Evolutionary conservation across 2,329 filamentous ascomycete genomes (phyloP).

Genomic region (Exophiala mesophila): DNA sequence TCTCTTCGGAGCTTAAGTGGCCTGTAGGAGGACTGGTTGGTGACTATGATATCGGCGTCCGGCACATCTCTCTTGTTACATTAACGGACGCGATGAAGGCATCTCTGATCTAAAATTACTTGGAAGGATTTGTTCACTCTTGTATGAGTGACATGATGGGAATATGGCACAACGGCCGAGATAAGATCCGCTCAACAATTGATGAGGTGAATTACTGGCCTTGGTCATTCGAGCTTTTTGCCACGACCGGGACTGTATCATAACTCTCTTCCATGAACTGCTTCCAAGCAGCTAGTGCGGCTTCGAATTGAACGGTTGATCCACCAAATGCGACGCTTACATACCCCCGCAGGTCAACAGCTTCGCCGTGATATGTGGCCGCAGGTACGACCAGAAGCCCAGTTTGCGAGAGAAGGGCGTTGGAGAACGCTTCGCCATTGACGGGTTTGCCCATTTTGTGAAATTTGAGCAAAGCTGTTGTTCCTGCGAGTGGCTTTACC

Average conservation of each 20-base stretch:
- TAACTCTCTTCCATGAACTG: constrained; percentile 54
- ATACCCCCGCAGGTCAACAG: constrained; percentile 64
- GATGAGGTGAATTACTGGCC: background rate
- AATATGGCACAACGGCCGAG: too few species aligned
- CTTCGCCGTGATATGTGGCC: constrained; percentile 64
- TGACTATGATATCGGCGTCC: constrained; percentile 87
- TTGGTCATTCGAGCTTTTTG: constrained; percentile 6
- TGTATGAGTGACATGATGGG: too few species aligned
- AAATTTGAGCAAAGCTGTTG: constrained; percentile 73
- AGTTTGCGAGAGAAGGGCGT: constrained; percentile 60
- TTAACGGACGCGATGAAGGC: constrained; percentile 93
- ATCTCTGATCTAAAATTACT: constrained; percentile 58
- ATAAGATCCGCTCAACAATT: background rate
- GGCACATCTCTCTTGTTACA: constrained; percentile 98
- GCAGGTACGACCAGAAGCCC: constrained; percentile 74
- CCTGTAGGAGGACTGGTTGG: constrained; percentile 63
- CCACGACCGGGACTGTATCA: constrained; percentile 43
- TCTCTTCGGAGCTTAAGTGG: constrained; percentile 89
- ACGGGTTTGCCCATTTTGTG: constrained; percentile 56
- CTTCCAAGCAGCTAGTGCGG: constrained; percentile 55
- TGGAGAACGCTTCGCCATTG: constrained; percentile 68
- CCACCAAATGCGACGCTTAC: constrained; percentile 74
- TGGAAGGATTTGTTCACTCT: constrained; percentile 46
- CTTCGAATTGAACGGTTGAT: constrained; percentile 62
- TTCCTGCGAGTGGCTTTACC: constrained; percentile 72